Evolutionary conservation across 805 yeast genomes (phyloP).

Genomic region (Barnettozyma salicaria): DNA sequence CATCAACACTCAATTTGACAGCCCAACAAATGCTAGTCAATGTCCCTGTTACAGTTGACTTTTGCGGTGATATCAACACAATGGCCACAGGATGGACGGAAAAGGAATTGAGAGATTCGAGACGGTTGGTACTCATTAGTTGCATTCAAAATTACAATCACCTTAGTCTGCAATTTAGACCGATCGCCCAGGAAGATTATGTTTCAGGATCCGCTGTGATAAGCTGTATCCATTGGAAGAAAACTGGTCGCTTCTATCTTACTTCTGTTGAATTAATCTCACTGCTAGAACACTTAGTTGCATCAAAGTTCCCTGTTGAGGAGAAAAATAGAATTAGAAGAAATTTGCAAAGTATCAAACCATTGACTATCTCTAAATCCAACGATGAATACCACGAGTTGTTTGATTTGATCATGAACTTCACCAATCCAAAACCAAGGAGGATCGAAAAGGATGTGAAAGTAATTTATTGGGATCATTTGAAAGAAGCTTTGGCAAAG

Average conservation of each 20-base stretch:
- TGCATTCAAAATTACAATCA: conserved; percentile 32
- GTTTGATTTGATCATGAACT: conserved; percentile 50
- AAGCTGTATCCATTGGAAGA: conserved; percentile 55
- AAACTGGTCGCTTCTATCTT: conserved; percentile 42
- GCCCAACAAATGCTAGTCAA: conserved; percentile 6
- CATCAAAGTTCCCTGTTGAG: conserved; percentile 51
- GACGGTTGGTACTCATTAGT: conserved; percentile 45
- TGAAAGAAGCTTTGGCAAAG: conserved; percentile 48
- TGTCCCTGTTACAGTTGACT: conserved; percentile 16
- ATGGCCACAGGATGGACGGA: conserved; percentile 43
- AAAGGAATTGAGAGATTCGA: conserved; percentile 35
- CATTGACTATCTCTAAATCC: conserved; percentile 50
- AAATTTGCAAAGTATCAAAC: conserved; percentile 58
- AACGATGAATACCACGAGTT: conserved; percentile 33
- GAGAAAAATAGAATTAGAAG: conserved; percentile 67
- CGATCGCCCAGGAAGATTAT: conserved; percentile 34
- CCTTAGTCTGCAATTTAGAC: conserved; percentile 34
- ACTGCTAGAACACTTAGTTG: conserved; percentile 50
- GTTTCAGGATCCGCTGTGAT: conserved; percentile 39
- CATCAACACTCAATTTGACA: conserved; percentile 8
- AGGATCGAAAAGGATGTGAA: conserved; percentile 67
- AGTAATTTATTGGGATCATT: conserved; percentile 53
- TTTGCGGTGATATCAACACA: conserved; percentile 13
- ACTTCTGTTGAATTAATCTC: conserved; percentile 61
- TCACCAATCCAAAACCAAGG: conserved; percentile 58